A percentile compares a stretch with the other conserved stretches of the same genome.
These are phyloP conservation scores for Corylus americana DNA, from an alignment of 306 rosid species.

Conservation along the genomic window DNA sequence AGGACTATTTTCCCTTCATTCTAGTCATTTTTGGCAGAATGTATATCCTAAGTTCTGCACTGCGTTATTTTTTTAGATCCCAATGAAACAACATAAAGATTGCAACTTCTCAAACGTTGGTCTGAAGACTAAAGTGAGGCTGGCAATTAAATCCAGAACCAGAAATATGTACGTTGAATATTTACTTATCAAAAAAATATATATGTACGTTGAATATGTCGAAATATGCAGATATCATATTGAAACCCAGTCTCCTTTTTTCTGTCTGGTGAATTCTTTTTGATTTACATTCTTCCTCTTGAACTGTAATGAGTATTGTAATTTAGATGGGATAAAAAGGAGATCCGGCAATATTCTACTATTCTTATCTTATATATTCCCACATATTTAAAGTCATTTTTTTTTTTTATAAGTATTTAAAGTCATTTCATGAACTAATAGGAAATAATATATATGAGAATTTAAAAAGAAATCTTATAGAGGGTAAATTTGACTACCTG, in stretches of 20 bases:
- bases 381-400: too few relatives aligned
- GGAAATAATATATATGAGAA: too few relatives aligned
- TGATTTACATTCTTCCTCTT: neutral
- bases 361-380: too few relatives aligned
- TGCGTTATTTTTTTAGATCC: slow-evolving; percentile 48
- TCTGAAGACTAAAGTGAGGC: slow-evolving; percentile 94
- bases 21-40: slow-evolving; percentile 1
- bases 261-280: neutral
- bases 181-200: neutral
- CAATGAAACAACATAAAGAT: slow-evolving; percentile 98
- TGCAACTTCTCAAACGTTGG: slow-evolving; percentile 97
- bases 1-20: slow-evolving; percentile 3
- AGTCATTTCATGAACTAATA: too few relatives aligned
- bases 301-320: neutral
- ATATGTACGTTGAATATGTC: slow-evolving; percentile 51
- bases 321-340: neutral
- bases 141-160: slow-evolving; percentile 83
- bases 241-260: neutral
- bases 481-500: too few relatives aligned
- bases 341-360: neutral
- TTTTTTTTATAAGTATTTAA: too few relatives aligned
- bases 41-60: slow-evolving; percentile 29
- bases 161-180: slow-evolving; percentile 65
- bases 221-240: neutral
- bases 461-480: too few relatives aligned